A percentile compares a stretch with the other conserved stretches of the same genome.
Conservation (phyloP, 176 grass and related monocot species). For the Phragmites australis region DNA sequence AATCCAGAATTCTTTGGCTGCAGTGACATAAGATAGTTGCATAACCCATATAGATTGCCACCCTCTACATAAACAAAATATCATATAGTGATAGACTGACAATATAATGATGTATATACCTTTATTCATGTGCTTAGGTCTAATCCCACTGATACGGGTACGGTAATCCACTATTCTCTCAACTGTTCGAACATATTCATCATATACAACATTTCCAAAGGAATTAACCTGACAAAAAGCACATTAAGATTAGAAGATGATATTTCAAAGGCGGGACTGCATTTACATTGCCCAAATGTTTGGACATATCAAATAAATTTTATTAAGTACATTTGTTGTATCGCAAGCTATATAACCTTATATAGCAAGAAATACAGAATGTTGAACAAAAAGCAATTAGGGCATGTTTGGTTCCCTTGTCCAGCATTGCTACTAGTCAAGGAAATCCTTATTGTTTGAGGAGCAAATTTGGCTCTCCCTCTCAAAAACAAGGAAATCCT, state of each 20-base stretch:
- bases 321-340: background rate
- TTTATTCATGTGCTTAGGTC: conserved; percentile 91
- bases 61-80: conserved; percentile 17
- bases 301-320: conserved; percentile 4
- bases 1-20: conserved; percentile 77
- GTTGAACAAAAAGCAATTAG: background rate
- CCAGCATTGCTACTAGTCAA: background rate
- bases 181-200: conserved; percentile 74
- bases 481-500: background rate
- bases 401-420: background rate
- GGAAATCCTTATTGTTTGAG: background rate
- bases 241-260: conserved; percentile 29
- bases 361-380: background rate
- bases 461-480: background rate
- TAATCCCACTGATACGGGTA: conserved; percentile 91
- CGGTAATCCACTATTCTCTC: conserved; percentile 82
- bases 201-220: conserved; percentile 73
- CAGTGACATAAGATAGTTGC: conserved; percentile 36
- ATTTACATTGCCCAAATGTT: conserved; percentile 7
- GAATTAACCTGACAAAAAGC: conserved; percentile 73
- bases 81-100: background rate
- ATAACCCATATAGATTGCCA: conserved; percentile 20
- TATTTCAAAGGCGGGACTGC: conserved; percentile 5
- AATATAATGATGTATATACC: conserved; percentile 39
- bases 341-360: background rate